Evolutionary conservation across 495 filamentous ascomycete genomes (phyloP).

Genomic region (Bombardia bombarda): DNA sequence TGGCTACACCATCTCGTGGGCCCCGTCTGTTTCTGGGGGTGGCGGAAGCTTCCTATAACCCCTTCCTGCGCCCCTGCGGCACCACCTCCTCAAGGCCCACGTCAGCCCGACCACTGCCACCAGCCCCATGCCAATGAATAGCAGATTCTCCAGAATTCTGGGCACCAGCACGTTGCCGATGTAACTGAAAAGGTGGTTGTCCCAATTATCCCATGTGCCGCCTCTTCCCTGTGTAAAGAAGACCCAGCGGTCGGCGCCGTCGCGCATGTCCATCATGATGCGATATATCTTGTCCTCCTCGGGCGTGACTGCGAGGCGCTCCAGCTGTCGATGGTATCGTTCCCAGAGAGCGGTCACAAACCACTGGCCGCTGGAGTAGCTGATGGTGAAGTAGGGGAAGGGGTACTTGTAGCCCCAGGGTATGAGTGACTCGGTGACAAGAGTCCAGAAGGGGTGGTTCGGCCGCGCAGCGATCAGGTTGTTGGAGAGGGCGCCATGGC

Average conservation of each 20-base stretch:
- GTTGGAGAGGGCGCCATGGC: conserved; percentile 77
- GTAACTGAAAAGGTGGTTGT: conserved; percentile 7
- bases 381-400: conserved; percentile 78
- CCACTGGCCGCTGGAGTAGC: conserved; percentile 74
- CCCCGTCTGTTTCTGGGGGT: no score
- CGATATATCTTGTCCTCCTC: conserved; percentile 10
- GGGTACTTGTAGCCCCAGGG: conserved; percentile 67
- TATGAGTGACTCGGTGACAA: conserved; percentile 60
- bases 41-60: no score
- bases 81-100: no score
- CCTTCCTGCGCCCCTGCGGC: no score
- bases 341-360: conserved; percentile 79
- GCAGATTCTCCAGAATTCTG: not conserved
- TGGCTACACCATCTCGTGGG: no score
- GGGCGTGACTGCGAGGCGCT: not conserved
- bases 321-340: conserved; percentile 39
- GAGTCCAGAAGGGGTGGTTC: conserved; percentile 73
- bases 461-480: conserved; percentile 77
- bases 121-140: not conserved
- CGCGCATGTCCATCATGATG: conserved; percentile 27
- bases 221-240: conserved; percentile 29
- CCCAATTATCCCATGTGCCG: conserved; percentile 28
- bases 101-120: not conserved
- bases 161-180: conserved; percentile 6
- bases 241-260: conserved; percentile 24